Evolutionary conservation across 768 basidiomycete species (phyloP).

Genomic region (Lactifluus subvellereus): DNA sequence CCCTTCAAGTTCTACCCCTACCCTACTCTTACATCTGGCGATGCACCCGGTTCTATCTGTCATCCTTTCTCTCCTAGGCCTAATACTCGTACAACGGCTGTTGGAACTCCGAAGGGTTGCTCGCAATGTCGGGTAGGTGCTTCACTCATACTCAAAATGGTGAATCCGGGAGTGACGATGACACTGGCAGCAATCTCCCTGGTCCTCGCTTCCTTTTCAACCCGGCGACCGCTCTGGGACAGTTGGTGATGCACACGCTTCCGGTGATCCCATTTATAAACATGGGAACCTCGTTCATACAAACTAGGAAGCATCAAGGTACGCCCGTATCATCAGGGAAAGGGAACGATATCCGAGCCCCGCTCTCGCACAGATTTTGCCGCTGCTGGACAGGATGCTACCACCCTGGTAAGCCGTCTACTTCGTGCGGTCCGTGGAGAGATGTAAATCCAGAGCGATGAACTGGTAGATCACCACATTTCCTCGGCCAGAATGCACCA

Average conservation of each 20-base stretch:
- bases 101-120: constrained; percentile 4
- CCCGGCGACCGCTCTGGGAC: neutral
- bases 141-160: neutral
- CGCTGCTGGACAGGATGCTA: constrained; percentile 9
- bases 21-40: neutral
- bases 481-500: neutral
- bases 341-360: neutral
- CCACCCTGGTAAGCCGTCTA: neutral
- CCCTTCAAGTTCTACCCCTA: neutral
- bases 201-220: constrained; percentile 6
- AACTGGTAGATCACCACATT: neutral
- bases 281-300: neutral
- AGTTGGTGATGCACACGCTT: neutral
- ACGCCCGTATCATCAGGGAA: neutral
- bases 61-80: neutral
- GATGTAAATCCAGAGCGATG: neutral
- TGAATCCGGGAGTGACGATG: neutral
- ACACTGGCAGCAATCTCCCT: constrained; percentile 1
- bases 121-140: constrained; percentile 4
- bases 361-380: constrained; percentile 7
- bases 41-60: neutral
- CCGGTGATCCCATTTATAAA: neutral
- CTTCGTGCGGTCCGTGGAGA: neutral
- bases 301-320: constrained; percentile 1
- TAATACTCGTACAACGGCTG: neutral